Evolutionary conservation across 140 eudicot genomes (phyloP).

Genomic region (Anethum foeniculum): DNA sequence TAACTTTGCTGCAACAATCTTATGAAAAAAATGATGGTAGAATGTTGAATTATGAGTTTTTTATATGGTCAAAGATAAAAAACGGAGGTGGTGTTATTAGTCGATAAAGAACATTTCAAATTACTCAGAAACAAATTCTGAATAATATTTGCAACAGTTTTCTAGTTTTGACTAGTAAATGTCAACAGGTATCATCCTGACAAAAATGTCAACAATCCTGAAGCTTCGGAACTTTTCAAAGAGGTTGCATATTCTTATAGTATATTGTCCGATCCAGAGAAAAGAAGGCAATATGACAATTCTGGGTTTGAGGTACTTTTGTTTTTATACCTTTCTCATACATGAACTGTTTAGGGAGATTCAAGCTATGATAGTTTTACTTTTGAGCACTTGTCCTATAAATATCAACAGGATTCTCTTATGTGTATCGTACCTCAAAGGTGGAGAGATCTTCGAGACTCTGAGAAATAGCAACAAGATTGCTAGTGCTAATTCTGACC

Average conservation of each 20-base stretch:
- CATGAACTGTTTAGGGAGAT: background rate
- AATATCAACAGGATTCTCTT: background rate
- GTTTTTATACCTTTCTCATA: background rate
- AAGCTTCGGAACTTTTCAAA: constrained; percentile 87
- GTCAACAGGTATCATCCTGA: constrained; percentile 84
- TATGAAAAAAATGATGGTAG: background rate
- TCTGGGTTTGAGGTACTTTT: constrained; percentile 81
- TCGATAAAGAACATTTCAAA: background rate
- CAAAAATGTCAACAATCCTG: constrained; percentile 86
- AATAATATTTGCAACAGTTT: background rate
- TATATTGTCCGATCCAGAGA: constrained; percentile 88
- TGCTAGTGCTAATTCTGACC: background rate
- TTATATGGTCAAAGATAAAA: background rate
- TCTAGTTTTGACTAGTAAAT: background rate
- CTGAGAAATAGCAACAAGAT: background rate
- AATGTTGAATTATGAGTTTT: background rate
- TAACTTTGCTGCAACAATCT: background rate
- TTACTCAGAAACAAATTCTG: too few species aligned
- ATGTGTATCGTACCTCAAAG: background rate
- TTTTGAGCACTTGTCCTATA: background rate
- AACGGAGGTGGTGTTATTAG: background rate
- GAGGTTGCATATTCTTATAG: constrained; percentile 95
- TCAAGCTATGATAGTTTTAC: background rate
- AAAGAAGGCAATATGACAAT: constrained; percentile 81
- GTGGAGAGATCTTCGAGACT: background rate